These are phyloP conservation scores for Cytospora chrysosperma DNA, from an alignment of 2,329 filamentous ascomycete genomes.

Conservation along the genomic window DNA sequence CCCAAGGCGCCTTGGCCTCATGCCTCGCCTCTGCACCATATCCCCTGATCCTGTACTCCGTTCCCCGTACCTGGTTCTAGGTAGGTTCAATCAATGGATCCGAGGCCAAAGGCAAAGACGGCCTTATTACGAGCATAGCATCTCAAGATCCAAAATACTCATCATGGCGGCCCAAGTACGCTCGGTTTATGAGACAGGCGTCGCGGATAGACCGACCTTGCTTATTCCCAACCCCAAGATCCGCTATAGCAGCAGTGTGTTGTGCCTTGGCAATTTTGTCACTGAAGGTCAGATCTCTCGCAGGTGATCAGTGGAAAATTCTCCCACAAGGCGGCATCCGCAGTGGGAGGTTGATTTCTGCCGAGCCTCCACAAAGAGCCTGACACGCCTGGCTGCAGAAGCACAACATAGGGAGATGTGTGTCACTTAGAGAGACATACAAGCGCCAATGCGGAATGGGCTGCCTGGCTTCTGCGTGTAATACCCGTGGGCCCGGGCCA, in stretches of 20 bases:
- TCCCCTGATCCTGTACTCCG: not conserved
- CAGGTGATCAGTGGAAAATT: not conserved
- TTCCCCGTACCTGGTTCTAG: not conserved
- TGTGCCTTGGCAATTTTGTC: not conserved
- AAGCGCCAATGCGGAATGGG: not conserved
- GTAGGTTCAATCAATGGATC: too few relatives aligned
- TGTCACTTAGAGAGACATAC: not conserved
- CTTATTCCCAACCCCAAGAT: not conserved
- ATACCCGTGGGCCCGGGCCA: not conserved
- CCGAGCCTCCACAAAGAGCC: too few relatives aligned
- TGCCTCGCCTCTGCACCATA: not conserved
- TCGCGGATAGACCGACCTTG: not conserved
- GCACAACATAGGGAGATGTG: not conserved
- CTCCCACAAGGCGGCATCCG: too few relatives aligned
- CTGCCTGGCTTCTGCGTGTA: not conserved
- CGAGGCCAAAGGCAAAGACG: too few relatives aligned
- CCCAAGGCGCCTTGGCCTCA: not conserved
- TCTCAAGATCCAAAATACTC: too few relatives aligned
- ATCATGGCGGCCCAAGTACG: too few relatives aligned
- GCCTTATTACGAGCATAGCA: too few relatives aligned
- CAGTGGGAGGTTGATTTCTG: too few relatives aligned
- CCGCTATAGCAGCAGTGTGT: not conserved
- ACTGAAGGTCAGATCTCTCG: not conserved
- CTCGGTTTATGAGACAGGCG: not conserved
- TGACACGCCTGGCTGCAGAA: not conserved